Percentiles rank a stretch among this genome's conserved stretches.
These are phyloP conservation scores for Colletotrichum tropicale DNA, from an alignment of 2,329 filamentous ascomycete species.

Conservation along the genomic window DNA sequence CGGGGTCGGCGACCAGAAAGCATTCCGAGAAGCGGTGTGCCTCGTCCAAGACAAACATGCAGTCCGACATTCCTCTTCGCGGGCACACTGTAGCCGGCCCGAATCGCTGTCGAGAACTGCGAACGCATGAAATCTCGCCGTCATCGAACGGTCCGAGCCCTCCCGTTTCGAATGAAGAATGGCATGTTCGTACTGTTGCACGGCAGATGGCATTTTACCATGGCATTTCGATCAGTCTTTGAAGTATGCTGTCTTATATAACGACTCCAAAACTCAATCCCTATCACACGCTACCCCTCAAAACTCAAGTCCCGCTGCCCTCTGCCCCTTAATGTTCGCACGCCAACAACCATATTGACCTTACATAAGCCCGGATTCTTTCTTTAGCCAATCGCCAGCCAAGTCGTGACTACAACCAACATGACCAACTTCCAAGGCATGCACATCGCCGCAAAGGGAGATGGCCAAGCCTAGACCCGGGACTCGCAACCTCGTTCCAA, in stretches of 20 bases:
- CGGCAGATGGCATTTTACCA: not conserved
- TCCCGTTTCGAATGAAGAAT: not conserved
- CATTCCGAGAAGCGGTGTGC: not conserved
- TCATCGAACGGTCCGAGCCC: not conserved
- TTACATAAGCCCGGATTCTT: not conserved
- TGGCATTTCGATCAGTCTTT: not conserved
- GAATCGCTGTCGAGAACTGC: not conserved
- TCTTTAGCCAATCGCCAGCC: not conserved
- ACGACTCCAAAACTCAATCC: not conserved
- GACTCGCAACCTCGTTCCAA: not conserved
- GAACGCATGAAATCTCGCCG: not conserved
- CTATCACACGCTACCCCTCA: not conserved
- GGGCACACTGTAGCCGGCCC: not conserved
- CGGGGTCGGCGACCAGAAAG: not conserved
- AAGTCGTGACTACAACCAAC: not conserved
- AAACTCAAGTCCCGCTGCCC: not conserved
- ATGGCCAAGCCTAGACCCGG: not conserved
- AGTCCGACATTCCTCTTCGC: not conserved
- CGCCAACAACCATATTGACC: not conserved
- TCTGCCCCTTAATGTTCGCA: not conserved
- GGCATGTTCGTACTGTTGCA: not conserved
- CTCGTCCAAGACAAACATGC: not conserved
- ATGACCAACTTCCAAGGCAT: not conserved
- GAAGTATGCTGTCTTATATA: not conserved
- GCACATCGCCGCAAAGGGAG: not conserved